Evolutionary conservation across 257 asterid genomes (phyloP).

Genomic region (Coffea canephora): DNA sequence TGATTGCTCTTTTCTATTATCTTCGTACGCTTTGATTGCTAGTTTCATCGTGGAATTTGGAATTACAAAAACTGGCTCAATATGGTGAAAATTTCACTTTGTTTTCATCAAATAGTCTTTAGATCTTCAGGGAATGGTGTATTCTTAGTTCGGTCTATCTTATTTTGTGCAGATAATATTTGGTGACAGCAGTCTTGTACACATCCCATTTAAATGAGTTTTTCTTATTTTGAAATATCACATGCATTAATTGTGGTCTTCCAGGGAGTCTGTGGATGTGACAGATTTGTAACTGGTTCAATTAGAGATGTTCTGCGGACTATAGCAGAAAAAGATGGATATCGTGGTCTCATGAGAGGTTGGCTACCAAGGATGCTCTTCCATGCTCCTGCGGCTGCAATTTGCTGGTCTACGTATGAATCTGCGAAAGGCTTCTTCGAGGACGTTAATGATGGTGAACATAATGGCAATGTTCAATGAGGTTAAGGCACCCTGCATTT

Average conservation of each 20-base stretch:
- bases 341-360: conserved; percentile 85
- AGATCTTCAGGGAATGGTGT: neutral
- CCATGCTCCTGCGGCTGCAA: conserved; percentile 99
- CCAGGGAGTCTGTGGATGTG: conserved; percentile 98
- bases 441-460: conserved; percentile 34
- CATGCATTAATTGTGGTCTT: neutral
- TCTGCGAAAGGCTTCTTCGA: conserved; percentile 80
- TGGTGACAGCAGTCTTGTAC: neutral
- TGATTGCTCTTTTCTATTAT: neutral
- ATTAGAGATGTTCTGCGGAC: conserved; percentile 68
- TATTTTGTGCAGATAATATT: neutral
- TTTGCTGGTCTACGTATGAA: conserved; percentile 98
- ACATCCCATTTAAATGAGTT: neutral
- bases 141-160: neutral
- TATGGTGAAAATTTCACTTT: neutral
- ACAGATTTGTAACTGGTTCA: conserved; percentile 70
- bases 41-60: too few relatives aligned
- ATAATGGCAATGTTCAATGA: conserved; percentile 17
- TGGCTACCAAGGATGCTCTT: conserved; percentile 98
- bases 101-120: neutral
- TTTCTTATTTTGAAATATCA: neutral
- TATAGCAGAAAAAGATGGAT: conserved; percentile 82
- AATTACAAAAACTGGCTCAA: neutral
- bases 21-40: too few relatives aligned
- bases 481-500: neutral